phyloP scores from a whole-genome alignment of 352 stramenopile genomes.

The Globisporangium spiculum region DNA sequence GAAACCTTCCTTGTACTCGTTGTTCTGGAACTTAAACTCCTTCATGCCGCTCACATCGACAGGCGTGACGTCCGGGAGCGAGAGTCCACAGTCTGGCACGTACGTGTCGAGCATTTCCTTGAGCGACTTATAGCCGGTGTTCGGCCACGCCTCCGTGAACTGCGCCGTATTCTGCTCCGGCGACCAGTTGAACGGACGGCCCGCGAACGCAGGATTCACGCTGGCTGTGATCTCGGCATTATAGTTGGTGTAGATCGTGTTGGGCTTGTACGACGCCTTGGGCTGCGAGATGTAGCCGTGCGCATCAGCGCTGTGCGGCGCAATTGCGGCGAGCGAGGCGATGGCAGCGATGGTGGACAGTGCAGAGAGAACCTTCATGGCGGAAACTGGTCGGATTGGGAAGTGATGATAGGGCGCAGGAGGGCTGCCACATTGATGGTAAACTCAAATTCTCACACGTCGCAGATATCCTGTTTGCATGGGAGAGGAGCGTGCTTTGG shows the following conservation, averaged over 20 bases:
- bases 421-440: background rate
- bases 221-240: constrained; percentile 30
- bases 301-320: constrained; percentile 6
- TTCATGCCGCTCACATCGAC: constrained; percentile 35
- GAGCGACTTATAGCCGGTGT: constrained; percentile 11
- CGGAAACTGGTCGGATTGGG: background rate
- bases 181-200: constrained; percentile 15
- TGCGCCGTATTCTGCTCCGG: constrained; percentile 15
- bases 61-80: constrained; percentile 19
- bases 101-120: constrained; percentile 32
- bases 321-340: background rate
- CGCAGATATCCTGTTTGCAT: background rate
- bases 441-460: background rate
- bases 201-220: constrained; percentile 13
- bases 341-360: background rate
- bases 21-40: constrained; percentile 48
- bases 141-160: constrained; percentile 14
- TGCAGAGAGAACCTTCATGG: background rate
- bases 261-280: constrained; percentile 20
- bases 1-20: constrained; percentile 37
- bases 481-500: background rate
- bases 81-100: constrained; percentile 26
- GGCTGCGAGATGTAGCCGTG: constrained; percentile 32
- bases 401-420: background rate
- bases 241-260: constrained; percentile 23